Evolutionary conservation across 257 asterid genomes (phyloP), one percentile per base, ranked within the genome.

Genomic region (Nicotiana obtusifolia): DNA sequence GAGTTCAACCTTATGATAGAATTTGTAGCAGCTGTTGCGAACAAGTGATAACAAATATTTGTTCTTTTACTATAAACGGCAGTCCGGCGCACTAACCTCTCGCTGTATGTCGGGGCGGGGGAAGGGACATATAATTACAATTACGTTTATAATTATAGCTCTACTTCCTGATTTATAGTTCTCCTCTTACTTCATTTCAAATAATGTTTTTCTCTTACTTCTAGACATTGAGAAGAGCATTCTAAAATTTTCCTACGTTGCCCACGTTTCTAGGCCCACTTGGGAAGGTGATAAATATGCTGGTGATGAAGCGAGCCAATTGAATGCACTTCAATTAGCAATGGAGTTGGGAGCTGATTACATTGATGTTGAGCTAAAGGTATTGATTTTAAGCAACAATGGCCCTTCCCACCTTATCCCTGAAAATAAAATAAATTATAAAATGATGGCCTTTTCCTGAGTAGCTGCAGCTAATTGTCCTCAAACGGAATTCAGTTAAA

Each of bases 281-380:
- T 95, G 99, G 99, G 99, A 95, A 90, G 99, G 99, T 84, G 99
- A 98, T 84, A 86, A 85, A 80, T 95, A 95, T 82, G 91, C 84
- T 83, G 99, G 99, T 81, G 97, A 91, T 83, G 99, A 95, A 81
- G 88, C 77, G 62, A 84, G 85, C 80, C 95, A 97, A 75, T 82
- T 89, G 57, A 83, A 79, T 20, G 97, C 88, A 41, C 97, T 95
- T 84, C 94, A 47, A 60, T 87, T 91, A 64, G 97, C 97, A 83
- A 94, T 95, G 97, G 95, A 92, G 82, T 85, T 90, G 92, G 99
- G 99, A 88, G 99, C 99, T 84, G 97, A 92, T 86, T 93, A 94
- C 89, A 89, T 95, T 81, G 99, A 95, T 82, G 94, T 95, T 78
- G 99, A 96, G 89, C 98, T 96, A 81, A 87, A 92, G 97, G 99